Conservation (phyloP, 345 rosid species). For the Lepidium africanum region DNA sequence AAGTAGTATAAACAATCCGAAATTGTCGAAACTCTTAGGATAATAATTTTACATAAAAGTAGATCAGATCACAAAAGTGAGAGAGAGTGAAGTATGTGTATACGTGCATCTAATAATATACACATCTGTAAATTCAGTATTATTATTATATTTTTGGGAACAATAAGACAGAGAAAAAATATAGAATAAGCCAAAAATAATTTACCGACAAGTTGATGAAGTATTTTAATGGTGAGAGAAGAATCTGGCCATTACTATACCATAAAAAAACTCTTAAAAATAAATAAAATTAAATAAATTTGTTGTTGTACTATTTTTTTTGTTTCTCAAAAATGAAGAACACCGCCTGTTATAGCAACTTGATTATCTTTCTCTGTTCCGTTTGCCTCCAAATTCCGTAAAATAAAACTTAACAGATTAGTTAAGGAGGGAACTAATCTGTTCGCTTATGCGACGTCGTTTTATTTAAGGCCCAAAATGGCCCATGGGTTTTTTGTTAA, state of each 20-base stretch:
- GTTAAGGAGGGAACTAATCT: conserved; percentile 11
- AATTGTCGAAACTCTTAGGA: conserved; percentile 8
- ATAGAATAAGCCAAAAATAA: conserved; percentile 22
- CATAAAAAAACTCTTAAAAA: neutral
- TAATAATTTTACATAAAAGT: neutral
- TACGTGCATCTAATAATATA: conserved; percentile 14
- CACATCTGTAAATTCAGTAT: conserved; percentile 15
- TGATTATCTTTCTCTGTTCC: conserved; percentile 9
- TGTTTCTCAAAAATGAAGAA: neutral
- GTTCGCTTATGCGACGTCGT: neutral
- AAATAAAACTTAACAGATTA: conserved; percentile 13
- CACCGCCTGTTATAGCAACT: conserved; percentile 33
- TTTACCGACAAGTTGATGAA: conserved; percentile 41
- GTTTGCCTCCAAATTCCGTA: conserved; percentile 28
- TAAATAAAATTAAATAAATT: neutral
- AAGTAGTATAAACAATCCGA: conserved; percentile 20
- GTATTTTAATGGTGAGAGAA: conserved; percentile 27
- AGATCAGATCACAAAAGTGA: conserved; percentile 21
- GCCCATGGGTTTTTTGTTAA: conserved; percentile 9
- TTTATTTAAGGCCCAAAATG: neutral
- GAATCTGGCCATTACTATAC: conserved; percentile 38
- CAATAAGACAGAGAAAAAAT: conserved; percentile 16
- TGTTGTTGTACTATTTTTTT: neutral
- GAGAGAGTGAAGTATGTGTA: neutral
- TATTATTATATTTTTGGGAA: neutral